Base-by-base conservation (phyloP, 768 basidiomycete genomes). In the Daedalea quercina region DNA sequence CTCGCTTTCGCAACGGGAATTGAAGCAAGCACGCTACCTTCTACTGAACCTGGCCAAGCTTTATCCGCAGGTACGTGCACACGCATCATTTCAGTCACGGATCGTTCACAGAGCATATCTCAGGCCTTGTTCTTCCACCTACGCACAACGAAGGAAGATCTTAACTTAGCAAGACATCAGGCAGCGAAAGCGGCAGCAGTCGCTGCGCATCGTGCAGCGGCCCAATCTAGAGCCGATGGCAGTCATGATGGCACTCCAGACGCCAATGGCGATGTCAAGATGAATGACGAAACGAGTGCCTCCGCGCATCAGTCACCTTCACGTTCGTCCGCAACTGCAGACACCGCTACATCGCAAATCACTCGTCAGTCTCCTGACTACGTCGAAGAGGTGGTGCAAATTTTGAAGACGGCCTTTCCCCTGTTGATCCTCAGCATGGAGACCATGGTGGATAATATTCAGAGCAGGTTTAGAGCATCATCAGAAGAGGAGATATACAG, bases 81-180 rank as follows among this genome's bases (percentile, higher is more conserved):
- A 19, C 3, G 24, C 12, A 19, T 22, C 22, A n/a, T 23, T 7
- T 50, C 37, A 35, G 22, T 40, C 1, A 24, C 24, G n/a, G 15
- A n/a, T 23, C 37, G n/a, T 22, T 9, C 15, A 40, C 26, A 33
- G 26, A 52, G 23, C 37, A 23, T 6, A 15, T 49, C 9, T 41
- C 59, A 99, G 94, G 92, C 93, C 0, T 73, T 98, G 23, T 99
- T 96, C 73, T 99, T 95, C 76, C 89, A 90, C 53, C 69, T 98
- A 34, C 88, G 96, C 17, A 95, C 94, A 1, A 80, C 81, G 1
- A 79, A 78, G 55, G 88, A 91, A 59, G 90, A 92, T 43, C 79
- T 87, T 67, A 60, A 64, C 17, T 63, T 72, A 26, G 65, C 75
- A 41, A 74, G 72, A 59, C 76, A 73, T 40, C 77, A 77, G 46